A percentile compares a stretch with the other conserved stretches of the same genome.
phyloP scores from a whole-genome alignment of 805 yeast genomes.

The Cephaloascus fragrans region DNA sequence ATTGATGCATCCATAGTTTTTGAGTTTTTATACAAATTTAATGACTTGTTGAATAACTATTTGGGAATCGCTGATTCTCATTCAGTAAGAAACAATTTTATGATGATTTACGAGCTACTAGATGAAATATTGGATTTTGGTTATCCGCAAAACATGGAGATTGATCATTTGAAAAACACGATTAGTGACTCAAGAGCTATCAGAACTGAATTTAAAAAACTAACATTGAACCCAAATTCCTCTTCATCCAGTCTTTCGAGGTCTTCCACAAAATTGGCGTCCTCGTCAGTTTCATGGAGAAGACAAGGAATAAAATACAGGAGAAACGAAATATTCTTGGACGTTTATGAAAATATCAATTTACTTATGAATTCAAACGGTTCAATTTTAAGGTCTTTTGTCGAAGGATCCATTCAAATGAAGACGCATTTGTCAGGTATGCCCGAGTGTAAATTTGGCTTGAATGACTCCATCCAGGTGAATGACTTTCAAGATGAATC shows the following conservation, averaged over 20 bases:
- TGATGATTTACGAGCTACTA: conserved; percentile 62
- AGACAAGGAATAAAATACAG: conserved; percentile 62
- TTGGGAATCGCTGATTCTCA: conserved; percentile 26
- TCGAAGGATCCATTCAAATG: conserved; percentile 68
- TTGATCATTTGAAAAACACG: conserved; percentile 24
- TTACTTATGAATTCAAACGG: conserved; percentile 60
- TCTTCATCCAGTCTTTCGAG: not conserved
- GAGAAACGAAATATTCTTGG: conserved; percentile 69
- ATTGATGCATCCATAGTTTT: conserved; percentile 74
- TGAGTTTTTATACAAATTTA: conserved; percentile 66
- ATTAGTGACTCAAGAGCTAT: conserved; percentile 10
- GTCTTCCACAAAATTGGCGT: not conserved
- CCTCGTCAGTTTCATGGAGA: conserved; percentile 54
- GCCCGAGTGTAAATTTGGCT: conserved; percentile 77
- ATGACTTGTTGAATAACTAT: conserved; percentile 38
- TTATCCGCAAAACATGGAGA: conserved; percentile 60
- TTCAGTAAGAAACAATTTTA: conserved; percentile 54
- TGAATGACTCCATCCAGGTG: conserved; percentile 38
- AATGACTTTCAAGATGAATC: conserved; percentile 10
- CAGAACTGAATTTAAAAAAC: conserved; percentile 3
- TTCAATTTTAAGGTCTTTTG: conserved; percentile 54
- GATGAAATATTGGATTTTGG: conserved; percentile 77
- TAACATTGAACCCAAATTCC: not conserved
- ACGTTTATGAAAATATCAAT: conserved; percentile 67
- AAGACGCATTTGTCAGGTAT: conserved; percentile 68